Percentiles rank a stretch among this genome's conserved stretches.
These are phyloP conservation scores for Taiwanofungus camphoratus DNA, from an alignment of 1,284 basidiomycete genomes.

Conservation along the genomic window DNA sequence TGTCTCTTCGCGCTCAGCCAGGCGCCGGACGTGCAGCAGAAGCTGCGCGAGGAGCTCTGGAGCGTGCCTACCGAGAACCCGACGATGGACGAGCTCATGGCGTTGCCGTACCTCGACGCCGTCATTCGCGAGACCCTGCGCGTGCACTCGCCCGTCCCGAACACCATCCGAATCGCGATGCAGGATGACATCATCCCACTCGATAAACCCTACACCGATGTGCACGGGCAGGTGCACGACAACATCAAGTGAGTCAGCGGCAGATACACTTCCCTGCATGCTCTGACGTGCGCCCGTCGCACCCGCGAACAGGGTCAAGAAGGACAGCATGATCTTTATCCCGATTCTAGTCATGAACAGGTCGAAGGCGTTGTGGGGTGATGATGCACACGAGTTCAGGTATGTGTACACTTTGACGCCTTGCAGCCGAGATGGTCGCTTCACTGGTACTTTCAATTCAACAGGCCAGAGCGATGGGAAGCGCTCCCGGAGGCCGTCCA, in stretches of 20 bases:
- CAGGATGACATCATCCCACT: constrained; percentile 44
- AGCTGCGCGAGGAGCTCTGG: constrained; percentile 65
- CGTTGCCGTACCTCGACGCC: constrained; percentile 57
- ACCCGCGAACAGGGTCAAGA: constrained; percentile 27
- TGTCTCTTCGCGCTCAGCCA: constrained; percentile 60
- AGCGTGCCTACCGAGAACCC: constrained; percentile 29
- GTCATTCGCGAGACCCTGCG: constrained; percentile 71
- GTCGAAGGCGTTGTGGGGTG: constrained; percentile 46
- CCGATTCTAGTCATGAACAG: constrained; percentile 46
- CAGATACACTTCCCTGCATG: background rate
- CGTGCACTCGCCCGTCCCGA: constrained; percentile 58
- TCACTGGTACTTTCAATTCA: background rate
- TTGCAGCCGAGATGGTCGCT: constrained; percentile 3
- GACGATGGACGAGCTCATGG: constrained; percentile 55
- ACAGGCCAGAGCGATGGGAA: constrained; percentile 56
- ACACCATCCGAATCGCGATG: constrained; percentile 43
- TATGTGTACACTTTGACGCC: constrained; percentile 16
- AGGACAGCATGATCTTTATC: constrained; percentile 42
- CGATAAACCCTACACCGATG: constrained; percentile 23
- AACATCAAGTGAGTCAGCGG: constrained; percentile 18
- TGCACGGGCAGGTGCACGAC: constrained; percentile 20
- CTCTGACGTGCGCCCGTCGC: background rate
- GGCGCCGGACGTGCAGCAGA: constrained; percentile 50
- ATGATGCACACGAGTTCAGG: constrained; percentile 49
- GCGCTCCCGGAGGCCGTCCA: constrained; percentile 37